Percentiles rank a stretch among this genome's conserved stretches.
Evolutionary conservation across 805 yeast genomes (phyloP).

Genomic region (Spathaspora boniae): DNA sequence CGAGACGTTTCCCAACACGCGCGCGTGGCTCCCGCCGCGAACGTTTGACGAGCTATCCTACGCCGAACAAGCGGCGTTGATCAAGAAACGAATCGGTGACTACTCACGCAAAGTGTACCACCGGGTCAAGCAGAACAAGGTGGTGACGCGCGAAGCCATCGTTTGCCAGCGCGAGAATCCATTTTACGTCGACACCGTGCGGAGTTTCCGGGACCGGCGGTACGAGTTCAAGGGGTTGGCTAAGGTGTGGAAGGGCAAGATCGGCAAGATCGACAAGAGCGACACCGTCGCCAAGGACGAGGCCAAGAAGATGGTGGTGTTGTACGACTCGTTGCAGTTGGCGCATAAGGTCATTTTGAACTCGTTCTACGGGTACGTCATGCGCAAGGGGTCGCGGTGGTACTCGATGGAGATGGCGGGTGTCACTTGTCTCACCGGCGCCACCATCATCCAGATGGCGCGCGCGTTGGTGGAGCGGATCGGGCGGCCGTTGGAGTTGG

Average conservation of each 20-base stretch:
- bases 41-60: slow-evolving; percentile 74
- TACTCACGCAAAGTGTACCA: slow-evolving; percentile 85
- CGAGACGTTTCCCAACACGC: slow-evolving; percentile 69
- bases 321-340: slow-evolving; percentile 91
- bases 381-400: slow-evolving; percentile 99
- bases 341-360: slow-evolving; percentile 97
- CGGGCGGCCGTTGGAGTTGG: slow-evolving; percentile 94
- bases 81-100: slow-evolving; percentile 76
- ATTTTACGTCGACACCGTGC: slow-evolving; percentile 90
- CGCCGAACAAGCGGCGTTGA: slow-evolving; percentile 68
- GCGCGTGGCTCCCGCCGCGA: slow-evolving; percentile 53
- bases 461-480: slow-evolving; percentile 83
- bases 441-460: slow-evolving; percentile 97
- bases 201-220: slow-evolving; percentile 92
- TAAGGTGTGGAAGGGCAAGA: slow-evolving; percentile 89
- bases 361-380: slow-evolving; percentile 96
- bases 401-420: slow-evolving; percentile 99
- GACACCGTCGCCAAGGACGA: slow-evolving; percentile 74
- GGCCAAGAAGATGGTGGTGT: slow-evolving; percentile 88
- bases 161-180: slow-evolving; percentile 98
- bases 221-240: slow-evolving; percentile 93
- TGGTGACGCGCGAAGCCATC: slow-evolving; percentile 85
- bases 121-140: slow-evolving; percentile 74
- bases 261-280: slow-evolving; percentile 44
- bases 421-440: slow-evolving; percentile 96